Evolutionary conservation across 208 protist species (phyloP), one percentile per base, ranked within the genome.

Genomic region (Borovskyia barvae): DNA sequence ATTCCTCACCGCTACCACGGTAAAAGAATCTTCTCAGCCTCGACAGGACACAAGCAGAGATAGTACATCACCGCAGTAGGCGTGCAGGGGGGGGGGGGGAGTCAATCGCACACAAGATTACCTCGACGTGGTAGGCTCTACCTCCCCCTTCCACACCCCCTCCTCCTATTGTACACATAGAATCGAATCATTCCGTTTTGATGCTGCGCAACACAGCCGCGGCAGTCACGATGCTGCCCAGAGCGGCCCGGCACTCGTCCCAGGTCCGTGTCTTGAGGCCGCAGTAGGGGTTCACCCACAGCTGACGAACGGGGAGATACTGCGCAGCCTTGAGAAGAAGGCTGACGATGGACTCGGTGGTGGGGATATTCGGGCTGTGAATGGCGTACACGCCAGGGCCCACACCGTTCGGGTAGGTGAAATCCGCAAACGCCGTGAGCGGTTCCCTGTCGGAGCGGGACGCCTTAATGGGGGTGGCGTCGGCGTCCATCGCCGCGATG

Each of bases 351-450:
- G 80, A 57, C 36, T 90, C 77, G 26, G 75, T 65, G 5, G 61
- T 77, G 39, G 91, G 91, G 30, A 97, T 76, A 64, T 80, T 76
- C 33, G 91, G 91, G 15, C 76, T 88, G 72, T 97, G 91, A 43
- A 95, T 94, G 69, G 95, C 91, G 58, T 95, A 97, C 19, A 97
- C 82, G 46, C 91, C 91, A 28, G 89, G 85, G 32, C 88, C 91
- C 50, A 97, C 82, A 25, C 86, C 85, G 52, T 89, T 90, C 0
- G 78, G 69, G 51, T 95, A 97, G 33, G 41, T 55, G 39, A 87
- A 88, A 35, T 66, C 70, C 47, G 66, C 51, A 51, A 95, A 94
- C 0, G 74, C 85, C 35, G 67, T 55, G 17, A 97, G 65, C 14
- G 92, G 49, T 58, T 97, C 85, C 57, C 89, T 87, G 58, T 93